phyloP scores from a whole-genome alignment of 2,329 filamentous ascomycete species.

The Colletotrichum navitas region DNA sequence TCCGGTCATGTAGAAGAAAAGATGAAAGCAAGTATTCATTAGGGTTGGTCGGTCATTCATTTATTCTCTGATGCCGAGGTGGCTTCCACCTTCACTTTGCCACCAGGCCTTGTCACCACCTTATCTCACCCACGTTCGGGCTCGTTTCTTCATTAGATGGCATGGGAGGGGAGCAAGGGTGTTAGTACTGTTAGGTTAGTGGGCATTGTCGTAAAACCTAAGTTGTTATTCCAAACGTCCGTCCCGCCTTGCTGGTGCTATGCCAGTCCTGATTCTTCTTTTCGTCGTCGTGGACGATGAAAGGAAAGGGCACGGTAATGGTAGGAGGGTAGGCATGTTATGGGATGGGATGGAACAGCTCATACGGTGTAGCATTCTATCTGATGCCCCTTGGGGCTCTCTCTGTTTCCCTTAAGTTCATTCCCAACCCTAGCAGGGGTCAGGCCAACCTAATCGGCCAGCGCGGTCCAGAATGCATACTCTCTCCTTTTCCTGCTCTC shows the following conservation, averaged over 20 bases:
- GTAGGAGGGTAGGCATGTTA: not conserved
- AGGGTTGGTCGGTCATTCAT: slow-evolving; percentile 1
- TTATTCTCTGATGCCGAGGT: not conserved
- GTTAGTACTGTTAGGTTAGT: slow-evolving; percentile 31
- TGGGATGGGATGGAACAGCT: not conserved
- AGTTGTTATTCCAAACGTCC: slow-evolving; percentile 26
- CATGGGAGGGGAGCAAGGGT: slow-evolving; percentile 13
- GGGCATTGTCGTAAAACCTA: slow-evolving; percentile 40
- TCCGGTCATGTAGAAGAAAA: not conserved
- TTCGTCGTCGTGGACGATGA: not conserved
- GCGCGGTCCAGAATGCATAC: not conserved
- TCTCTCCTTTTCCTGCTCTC: not conserved
- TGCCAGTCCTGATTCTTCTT: not conserved
- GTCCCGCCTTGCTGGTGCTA: not conserved
- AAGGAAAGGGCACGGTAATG: not conserved
- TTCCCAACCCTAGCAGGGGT: not conserved
- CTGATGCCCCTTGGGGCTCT: not conserved
- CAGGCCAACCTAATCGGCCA: not conserved
- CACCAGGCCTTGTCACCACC: not conserved
- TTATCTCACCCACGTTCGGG: not conserved
- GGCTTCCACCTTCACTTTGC: not conserved
- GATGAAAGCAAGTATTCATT: not conserved
- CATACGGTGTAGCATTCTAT: slow-evolving; percentile 31
- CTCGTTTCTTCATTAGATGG: slow-evolving; percentile 26
- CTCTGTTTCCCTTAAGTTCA: not conserved